These are phyloP conservation scores for Alternaria sp. DNA, from an alignment of 2,329 filamentous ascomycete species.

Conservation along the genomic window DNA sequence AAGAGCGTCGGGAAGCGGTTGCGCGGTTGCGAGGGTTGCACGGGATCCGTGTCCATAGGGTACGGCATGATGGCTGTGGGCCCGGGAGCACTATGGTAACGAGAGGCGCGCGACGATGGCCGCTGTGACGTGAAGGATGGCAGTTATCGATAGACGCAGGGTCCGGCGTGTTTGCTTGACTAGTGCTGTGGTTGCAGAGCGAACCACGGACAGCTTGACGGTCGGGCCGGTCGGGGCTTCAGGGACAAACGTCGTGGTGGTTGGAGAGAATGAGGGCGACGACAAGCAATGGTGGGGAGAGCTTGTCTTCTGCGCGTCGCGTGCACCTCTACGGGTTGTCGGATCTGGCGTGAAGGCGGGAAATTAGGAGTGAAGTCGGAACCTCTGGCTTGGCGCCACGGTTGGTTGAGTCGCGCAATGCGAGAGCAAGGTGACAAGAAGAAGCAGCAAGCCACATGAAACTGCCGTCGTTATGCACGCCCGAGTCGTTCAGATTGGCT, in stretches of 20 bases:
- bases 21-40: constrained; percentile 56
- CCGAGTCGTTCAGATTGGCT: constrained; percentile 10
- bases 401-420: constrained; percentile 30
- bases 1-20: constrained; percentile 93
- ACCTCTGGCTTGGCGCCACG: constrained; percentile 44
- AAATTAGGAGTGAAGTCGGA: constrained; percentile 46
- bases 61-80: constrained; percentile 36
- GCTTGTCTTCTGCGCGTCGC: constrained; percentile 26
- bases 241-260: constrained; percentile 3
- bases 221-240: background rate
- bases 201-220: constrained; percentile 21
- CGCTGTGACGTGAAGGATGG: constrained; percentile 27
- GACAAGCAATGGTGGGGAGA: constrained; percentile 6
- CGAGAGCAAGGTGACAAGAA: constrained; percentile 13
- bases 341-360: constrained; percentile 37
- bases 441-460: constrained; percentile 10
- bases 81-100: constrained; percentile 13
- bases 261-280: constrained; percentile 15
- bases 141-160: constrained; percentile 34
- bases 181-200: constrained; percentile 25
- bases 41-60: constrained; percentile 17
- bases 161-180: constrained; percentile 21
- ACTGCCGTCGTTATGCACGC: constrained; percentile 1
- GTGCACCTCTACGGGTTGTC: constrained; percentile 37
- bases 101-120: constrained; percentile 31